phyloP scores from a whole-genome alignment of 306 rosid species.

The Cucumis cinereus region DNA sequence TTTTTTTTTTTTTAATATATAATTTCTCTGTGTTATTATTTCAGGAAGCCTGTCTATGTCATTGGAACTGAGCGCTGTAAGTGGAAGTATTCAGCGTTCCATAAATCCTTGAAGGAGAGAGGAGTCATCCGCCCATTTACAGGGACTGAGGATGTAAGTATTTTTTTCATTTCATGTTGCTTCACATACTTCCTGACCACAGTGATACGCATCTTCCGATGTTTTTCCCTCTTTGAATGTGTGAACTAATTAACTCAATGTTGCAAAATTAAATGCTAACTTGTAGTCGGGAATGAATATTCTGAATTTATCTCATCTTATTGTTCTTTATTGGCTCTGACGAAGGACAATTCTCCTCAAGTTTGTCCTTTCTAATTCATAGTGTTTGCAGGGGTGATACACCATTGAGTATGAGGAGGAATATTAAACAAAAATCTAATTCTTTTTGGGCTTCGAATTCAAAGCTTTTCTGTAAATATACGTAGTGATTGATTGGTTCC shows the following conservation, averaged over 20 bases:
- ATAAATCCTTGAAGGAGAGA: slow-evolving; percentile 53
- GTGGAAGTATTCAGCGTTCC: slow-evolving; percentile 81
- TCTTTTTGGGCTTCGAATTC: too few relatives aligned
- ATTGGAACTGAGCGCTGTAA: slow-evolving; percentile 70
- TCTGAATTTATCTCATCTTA: background rate
- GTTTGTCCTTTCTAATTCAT: background rate
- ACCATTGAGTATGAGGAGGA: background rate
- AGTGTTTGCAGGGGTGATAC: background rate
- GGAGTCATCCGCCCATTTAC: slow-evolving; percentile 81
- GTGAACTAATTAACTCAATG: background rate
- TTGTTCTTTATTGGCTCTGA: background rate
- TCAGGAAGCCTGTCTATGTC: slow-evolving; percentile 82
- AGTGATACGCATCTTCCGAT: background rate
- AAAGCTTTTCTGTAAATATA: too few relatives aligned
- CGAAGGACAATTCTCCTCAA: background rate
- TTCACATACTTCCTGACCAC: background rate
- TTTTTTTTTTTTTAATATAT: background rate
- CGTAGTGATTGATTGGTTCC: too few relatives aligned
- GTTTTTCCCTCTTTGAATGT: background rate
- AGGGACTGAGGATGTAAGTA: slow-evolving; percentile 89
- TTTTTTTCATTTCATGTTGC: background rate
- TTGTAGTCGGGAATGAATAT: background rate
- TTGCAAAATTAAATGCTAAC: background rate
- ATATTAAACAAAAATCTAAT: background rate
- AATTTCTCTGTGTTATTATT: background rate